These are phyloP conservation scores for Didymella arachidicola DNA, from an alignment of 2,329 filamentous ascomycete species.

Conservation along the genomic window DNA sequence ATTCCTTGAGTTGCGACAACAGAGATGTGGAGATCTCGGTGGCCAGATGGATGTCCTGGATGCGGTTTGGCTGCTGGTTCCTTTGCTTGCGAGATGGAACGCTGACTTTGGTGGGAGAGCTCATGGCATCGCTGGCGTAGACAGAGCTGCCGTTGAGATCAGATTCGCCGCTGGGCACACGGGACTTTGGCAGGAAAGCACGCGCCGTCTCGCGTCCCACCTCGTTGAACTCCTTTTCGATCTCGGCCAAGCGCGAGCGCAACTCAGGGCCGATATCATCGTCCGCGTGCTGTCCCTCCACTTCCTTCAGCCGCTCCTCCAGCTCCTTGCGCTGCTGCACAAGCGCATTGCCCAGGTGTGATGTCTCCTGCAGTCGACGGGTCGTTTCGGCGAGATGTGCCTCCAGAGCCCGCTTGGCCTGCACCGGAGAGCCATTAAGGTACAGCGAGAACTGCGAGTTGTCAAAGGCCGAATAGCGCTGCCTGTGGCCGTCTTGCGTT, in stretches of 20 bases:
- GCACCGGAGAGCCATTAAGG: conserved; percentile 78
- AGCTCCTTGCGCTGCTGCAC: conserved; percentile 87
- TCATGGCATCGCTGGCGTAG: conserved; percentile 83
- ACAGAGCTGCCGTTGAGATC: conserved; percentile 49
- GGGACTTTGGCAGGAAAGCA: conserved; percentile 83
- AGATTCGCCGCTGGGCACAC: conserved; percentile 68
- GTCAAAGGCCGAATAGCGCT: conserved; percentile 86
- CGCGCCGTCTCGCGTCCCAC: conserved; percentile 88
- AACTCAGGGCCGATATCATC: conserved; percentile 83
- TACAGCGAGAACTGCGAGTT: conserved; percentile 79
- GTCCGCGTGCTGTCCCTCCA: conserved; percentile 75
- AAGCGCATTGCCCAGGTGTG: conserved; percentile 84
- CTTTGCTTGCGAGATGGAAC: conserved; percentile 87
- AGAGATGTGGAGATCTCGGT: conserved; percentile 96
- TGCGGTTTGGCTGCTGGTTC: conserved; percentile 85
- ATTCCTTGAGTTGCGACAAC: conserved; percentile 88
- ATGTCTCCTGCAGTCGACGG: conserved; percentile 87
- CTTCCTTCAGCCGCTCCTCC: conserved; percentile 80
- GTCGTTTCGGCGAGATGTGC: conserved; percentile 94
- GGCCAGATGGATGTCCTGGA: conserved; percentile 98
- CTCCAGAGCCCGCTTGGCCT: conserved; percentile 87
- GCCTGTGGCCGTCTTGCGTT: conserved; percentile 53
- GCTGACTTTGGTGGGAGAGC: conserved; percentile 86
- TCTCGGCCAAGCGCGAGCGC: conserved; percentile 79
- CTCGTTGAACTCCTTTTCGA: conserved; percentile 95